These are phyloP conservation scores for Mycena indigotica DNA, from an alignment of 768 basidiomycete species.

Conservation along the genomic window DNA sequence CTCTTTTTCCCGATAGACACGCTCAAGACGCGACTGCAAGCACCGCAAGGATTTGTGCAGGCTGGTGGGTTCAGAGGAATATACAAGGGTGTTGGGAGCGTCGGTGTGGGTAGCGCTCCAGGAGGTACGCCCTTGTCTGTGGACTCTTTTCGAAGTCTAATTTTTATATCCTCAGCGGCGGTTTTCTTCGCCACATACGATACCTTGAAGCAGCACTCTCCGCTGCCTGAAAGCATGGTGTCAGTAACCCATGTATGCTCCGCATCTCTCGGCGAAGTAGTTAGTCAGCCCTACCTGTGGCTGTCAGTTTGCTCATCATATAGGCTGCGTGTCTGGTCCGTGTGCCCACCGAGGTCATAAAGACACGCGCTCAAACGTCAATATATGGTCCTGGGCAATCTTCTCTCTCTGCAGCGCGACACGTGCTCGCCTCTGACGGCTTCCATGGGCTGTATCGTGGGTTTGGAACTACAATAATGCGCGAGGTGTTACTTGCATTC, in stretches of 20 bases:
- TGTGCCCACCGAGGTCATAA: conserved; percentile 95
- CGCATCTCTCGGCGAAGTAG: conserved; percentile 64
- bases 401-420: conserved; percentile 59
- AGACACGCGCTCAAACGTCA: conserved; percentile 88
- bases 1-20: conserved; percentile 98
- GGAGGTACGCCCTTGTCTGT: conserved; percentile 80
- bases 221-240: conserved; percentile 58
- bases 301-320: too few species aligned
- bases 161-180: conserved; percentile 70
- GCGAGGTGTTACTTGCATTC: too few species aligned
- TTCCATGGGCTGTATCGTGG: conserved; percentile 85
- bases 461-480: conserved; percentile 75
- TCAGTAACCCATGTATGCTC: conserved; percentile 50
- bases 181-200: conserved; percentile 96
- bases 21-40: conserved; percentile 92
- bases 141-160: too few species aligned
- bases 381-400: conserved; percentile 66
- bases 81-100: conserved; percentile 93
- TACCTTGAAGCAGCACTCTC: conserved; percentile 74
- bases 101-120: conserved; percentile 94
- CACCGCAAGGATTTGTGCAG: conserved; percentile 77
- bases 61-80: conserved; percentile 90
- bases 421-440: conserved; percentile 64
- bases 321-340: conserved; percentile 89
- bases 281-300: too few species aligned